phyloP scores from a whole-genome alignment of 176 grass and related monocot genomes.

The Aegilops sharonensis region DNA sequence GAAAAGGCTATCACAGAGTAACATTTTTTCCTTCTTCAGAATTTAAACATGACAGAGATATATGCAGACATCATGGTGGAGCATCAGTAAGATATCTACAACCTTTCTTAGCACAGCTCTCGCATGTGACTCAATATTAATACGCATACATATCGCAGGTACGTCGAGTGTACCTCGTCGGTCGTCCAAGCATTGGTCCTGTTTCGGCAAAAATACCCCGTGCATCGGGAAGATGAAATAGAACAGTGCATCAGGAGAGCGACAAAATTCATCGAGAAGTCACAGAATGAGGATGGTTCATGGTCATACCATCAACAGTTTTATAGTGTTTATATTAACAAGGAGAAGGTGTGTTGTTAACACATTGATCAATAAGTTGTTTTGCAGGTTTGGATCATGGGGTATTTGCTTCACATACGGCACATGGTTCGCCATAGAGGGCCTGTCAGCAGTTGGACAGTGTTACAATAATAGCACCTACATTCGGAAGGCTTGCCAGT shows the following conservation, averaged over 20 bases:
- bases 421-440: slow-evolving; percentile 67
- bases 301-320: slow-evolving; percentile 40
- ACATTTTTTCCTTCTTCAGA: slow-evolving; percentile 22
- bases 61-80: slow-evolving; percentile 66
- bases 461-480: slow-evolving; percentile 39
- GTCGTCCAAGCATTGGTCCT: slow-evolving; percentile 54
- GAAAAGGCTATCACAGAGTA: too few species aligned
- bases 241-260: slow-evolving; percentile 48
- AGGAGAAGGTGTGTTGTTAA: not conserved
- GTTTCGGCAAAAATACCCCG: slow-evolving; percentile 51
- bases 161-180: slow-evolving; percentile 72
- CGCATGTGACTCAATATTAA: not conserved
- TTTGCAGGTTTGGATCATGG: slow-evolving; percentile 69
- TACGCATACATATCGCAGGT: slow-evolving; percentile 42
- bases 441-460: slow-evolving; percentile 43
- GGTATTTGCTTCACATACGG: slow-evolving; percentile 72
- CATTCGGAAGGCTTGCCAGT: slow-evolving; percentile 58
- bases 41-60: slow-evolving; percentile 74
- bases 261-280: slow-evolving; percentile 51
- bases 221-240: slow-evolving; percentile 56
- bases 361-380: slow-evolving; percentile 12
- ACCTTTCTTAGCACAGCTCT: slow-evolving; percentile 6
- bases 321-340: not conserved
- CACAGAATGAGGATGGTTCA: slow-evolving; percentile 73
- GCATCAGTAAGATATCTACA: slow-evolving; percentile 56